These are phyloP conservation scores for Sugiyamaella boreocaroliniensis DNA, from an alignment of 805 yeast species.

Conservation along the genomic window DNA sequence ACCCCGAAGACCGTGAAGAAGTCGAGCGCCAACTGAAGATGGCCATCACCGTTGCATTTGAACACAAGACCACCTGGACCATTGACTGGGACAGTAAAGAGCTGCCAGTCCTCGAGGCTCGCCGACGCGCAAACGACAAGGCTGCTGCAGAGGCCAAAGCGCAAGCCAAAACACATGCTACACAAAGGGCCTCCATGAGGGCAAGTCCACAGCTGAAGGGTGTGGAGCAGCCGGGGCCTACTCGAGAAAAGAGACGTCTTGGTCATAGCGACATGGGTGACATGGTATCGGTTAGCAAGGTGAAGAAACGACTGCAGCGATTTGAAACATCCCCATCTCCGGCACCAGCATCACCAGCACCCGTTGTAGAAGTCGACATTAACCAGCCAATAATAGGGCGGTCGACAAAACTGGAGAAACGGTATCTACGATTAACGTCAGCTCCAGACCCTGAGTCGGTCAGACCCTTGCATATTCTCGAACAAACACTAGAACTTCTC, in stretches of 20 bases:
- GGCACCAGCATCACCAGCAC: slow-evolving; percentile 8
- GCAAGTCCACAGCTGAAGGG: no score
- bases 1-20: slow-evolving; percentile 32
- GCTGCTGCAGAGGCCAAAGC: neutral
- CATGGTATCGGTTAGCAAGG: neutral
- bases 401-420: slow-evolving; percentile 61
- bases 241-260: no score
- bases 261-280: neutral
- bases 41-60: slow-evolving; percentile 44
- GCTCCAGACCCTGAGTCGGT: slow-evolving; percentile 83
- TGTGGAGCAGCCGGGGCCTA: no score
- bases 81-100: slow-evolving; percentile 51
- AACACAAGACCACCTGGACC: slow-evolving; percentile 36
- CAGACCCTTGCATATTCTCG: slow-evolving; percentile 61
- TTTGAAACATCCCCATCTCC: neutral
- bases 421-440: slow-evolving; percentile 77
- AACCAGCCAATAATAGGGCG: slow-evolving; percentile 49
- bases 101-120: slow-evolving; percentile 31
- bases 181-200: neutral
- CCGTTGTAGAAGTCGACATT: slow-evolving; percentile 6
- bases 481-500: slow-evolving; percentile 50
- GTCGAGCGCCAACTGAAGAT: slow-evolving; percentile 47
- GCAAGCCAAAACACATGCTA: neutral
- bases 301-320: neutral
- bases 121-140: neutral